A percentile compares a stretch with the other conserved stretches of the same genome.
Evolutionary conservation across 495 filamentous ascomycete species (phyloP).

Genomic region (Podospora pseudopauciseta): DNA sequence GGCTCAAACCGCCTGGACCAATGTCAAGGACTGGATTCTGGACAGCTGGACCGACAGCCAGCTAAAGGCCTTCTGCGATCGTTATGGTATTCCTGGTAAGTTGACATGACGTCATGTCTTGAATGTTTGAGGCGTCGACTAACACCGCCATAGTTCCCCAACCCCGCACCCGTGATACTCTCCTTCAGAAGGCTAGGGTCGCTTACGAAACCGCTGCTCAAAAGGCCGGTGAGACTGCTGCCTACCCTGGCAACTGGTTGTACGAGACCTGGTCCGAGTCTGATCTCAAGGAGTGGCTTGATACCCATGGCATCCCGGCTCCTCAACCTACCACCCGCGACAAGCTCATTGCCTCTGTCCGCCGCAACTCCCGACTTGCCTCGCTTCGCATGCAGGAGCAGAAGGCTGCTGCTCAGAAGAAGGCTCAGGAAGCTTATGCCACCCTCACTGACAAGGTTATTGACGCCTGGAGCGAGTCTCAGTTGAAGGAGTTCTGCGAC

Average conservation of each 20-base stretch:
- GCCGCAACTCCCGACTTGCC: slow-evolving; percentile 82
- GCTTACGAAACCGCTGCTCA: slow-evolving; percentile 79
- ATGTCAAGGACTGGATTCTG: slow-evolving; percentile 87
- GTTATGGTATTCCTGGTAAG: slow-evolving; percentile 71
- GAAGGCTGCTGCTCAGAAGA: slow-evolving; percentile 58
- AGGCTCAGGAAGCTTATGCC: slow-evolving; percentile 63
- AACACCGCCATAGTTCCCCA: slow-evolving; percentile 52
- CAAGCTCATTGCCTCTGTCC: slow-evolving; percentile 80
- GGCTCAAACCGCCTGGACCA: slow-evolving; percentile 62
- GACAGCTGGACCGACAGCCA: slow-evolving; percentile 72
- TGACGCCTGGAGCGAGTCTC: slow-evolving; percentile 80
- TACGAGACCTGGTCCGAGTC: slow-evolving; percentile 75
- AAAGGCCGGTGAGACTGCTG: slow-evolving; percentile 73
- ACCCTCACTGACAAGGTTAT: slow-evolving; percentile 78
- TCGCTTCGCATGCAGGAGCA: slow-evolving; percentile 61
- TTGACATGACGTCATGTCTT: background rate
- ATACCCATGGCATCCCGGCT: slow-evolving; percentile 80
- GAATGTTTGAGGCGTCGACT: background rate
- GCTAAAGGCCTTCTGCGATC: slow-evolving; percentile 88
- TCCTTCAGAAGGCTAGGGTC: slow-evolving; percentile 71
- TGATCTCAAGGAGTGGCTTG: slow-evolving; percentile 70
- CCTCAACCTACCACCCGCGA: slow-evolving; percentile 85
- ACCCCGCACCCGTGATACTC: slow-evolving; percentile 77
- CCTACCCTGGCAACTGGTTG: slow-evolving; percentile 95
- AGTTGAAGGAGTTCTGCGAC: slow-evolving; percentile 91